Evolutionary conservation across 345 rosid species (phyloP).

Genomic region (Erucastrum elatum): DNA sequence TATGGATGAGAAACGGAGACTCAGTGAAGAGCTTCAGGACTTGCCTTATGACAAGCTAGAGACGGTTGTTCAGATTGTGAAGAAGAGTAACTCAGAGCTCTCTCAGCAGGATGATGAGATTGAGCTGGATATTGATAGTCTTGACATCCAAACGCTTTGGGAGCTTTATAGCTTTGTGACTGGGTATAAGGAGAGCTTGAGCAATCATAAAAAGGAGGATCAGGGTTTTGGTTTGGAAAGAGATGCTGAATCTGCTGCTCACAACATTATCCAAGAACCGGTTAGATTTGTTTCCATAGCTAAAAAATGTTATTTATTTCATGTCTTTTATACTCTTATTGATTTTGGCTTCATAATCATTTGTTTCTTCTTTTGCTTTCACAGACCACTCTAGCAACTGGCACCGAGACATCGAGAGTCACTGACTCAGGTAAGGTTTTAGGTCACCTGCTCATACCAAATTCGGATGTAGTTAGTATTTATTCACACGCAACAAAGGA

Average conservation of each 20-base stretch:
- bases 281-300: slow-evolving; percentile 23
- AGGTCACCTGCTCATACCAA: slow-evolving; percentile 6
- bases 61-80: slow-evolving; percentile 75
- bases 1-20: slow-evolving; percentile 75
- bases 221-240: slow-evolving; percentile 47
- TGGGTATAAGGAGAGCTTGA: slow-evolving; percentile 50
- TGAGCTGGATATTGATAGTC: slow-evolving; percentile 82
- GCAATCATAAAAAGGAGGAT: slow-evolving; percentile 52
- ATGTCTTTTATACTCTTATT: slow-evolving; percentile 16
- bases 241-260: slow-evolving; percentile 44
- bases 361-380: slow-evolving; percentile 24
- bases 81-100: slow-evolving; percentile 73
- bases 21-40: slow-evolving; percentile 64
- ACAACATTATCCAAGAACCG: slow-evolving; percentile 36
- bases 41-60: slow-evolving; percentile 83
- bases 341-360: too few species aligned
- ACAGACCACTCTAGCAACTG: slow-evolving; percentile 25
- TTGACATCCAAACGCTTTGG: slow-evolving; percentile 86
- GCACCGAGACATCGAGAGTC: slow-evolving; percentile 30
- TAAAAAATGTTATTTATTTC: background rate
- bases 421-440: slow-evolving; percentile 37
- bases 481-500: background rate
- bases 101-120: slow-evolving; percentile 83
- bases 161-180: slow-evolving; percentile 72
- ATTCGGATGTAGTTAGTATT: slow-evolving; percentile 2